Percentiles rank a stretch among this genome's conserved stretches.
These are phyloP conservation scores for Mucuna pruriens DNA, from an alignment of 306 rosid genomes.

Conservation along the genomic window DNA sequence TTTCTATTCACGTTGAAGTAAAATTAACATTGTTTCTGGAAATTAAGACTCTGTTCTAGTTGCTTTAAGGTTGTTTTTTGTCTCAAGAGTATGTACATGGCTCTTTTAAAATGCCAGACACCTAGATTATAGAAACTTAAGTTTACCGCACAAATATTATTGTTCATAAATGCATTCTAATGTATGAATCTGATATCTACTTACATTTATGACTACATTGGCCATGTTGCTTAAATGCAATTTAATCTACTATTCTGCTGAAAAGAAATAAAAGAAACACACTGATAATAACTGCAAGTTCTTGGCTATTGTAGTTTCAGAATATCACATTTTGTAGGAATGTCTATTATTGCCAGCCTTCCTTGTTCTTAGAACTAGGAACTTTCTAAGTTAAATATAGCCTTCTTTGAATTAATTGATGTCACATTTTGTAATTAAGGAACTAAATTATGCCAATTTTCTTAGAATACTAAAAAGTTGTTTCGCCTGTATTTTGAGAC, in stretches of 20 bases:
- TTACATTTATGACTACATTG: background rate
- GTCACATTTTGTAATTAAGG: background rate
- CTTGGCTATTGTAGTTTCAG: background rate
- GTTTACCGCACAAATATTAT: background rate
- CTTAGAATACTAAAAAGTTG: background rate
- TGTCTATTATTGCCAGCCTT: background rate
- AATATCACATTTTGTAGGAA: background rate
- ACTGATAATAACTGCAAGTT: background rate
- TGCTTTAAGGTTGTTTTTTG: slow-evolving; percentile 5
- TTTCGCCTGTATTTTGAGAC: background rate
- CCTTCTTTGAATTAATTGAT: background rate
- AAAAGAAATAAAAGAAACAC: background rate
- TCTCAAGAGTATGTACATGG: background rate
- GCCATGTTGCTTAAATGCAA: background rate
- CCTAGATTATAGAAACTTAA: background rate
- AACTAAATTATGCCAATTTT: background rate
- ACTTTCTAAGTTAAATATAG: no score
- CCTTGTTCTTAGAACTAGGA: background rate
- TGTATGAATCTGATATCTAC: background rate
- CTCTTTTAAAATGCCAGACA: background rate
- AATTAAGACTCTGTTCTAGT: background rate
- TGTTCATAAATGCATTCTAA: background rate
- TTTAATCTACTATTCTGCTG: background rate
- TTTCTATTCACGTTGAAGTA: background rate
- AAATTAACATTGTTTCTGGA: background rate